Evolutionary conservation across 352 stramenopile genomes (phyloP), one percentile per base, ranked within the genome.

Genomic region (Globisporangium takayamanum): DNA sequence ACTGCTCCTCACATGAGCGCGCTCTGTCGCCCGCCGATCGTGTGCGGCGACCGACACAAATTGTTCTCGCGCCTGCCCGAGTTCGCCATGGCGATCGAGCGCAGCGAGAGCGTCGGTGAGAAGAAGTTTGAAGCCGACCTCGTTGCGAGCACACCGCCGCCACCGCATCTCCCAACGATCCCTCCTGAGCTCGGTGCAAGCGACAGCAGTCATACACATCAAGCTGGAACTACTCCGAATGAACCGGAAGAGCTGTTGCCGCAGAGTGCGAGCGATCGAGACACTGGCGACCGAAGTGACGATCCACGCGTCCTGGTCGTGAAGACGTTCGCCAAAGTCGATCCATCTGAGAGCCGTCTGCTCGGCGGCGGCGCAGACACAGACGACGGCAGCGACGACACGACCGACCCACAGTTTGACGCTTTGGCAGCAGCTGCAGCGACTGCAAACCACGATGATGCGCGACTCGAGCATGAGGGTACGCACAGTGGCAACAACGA

Each of bases 81-180:
- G 1, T 78, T 69, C 16, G 18, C 3, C 0, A 50, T 79, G 15
- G 44, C 59, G 28, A 30, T 66, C 15, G 53, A 55, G 16, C 51
- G 55, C 12, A 41, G 30, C 5, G 60, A 7, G 44, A 63, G 26
- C 18, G 33, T 72, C 1, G 68, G 60, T 7, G 67, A 69, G 36
- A 48, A 57, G 7, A 92, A 92, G 53, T 80, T 77, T 46, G 76
- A 85, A 51, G 71, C 75, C 0, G 68, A 86, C 18, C 54, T 80
- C 5, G 65, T 66, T n/a, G 75, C 67, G 5, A 88, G 78, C 30
- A 73, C 70, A 5, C 79, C 81, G 1, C 77, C 81, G 8, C 66
- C 71, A 26, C 77, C 81, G 11, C 74, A 81, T 16, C 57, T 89
- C 2, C 75, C 75, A 0, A 68, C 57, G 0, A 76, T 88, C 28